These are phyloP conservation scores for Hirschfeldia incana DNA, from an alignment of 345 rosid genomes.

Conservation along the genomic window DNA sequence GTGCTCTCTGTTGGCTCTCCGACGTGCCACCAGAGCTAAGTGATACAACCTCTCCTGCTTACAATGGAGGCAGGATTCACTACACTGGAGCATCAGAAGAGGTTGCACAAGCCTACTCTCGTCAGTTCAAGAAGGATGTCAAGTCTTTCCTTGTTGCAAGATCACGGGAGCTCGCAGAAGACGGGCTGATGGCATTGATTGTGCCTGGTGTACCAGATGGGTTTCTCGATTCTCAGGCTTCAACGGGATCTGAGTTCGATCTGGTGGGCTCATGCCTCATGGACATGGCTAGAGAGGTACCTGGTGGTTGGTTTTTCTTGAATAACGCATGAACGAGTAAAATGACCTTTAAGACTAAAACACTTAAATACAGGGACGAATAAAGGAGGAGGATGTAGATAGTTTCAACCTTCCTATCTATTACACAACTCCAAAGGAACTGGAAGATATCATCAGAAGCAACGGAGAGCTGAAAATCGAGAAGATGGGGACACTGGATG, in stretches of 20 bases:
- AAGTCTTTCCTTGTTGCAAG: constrained; percentile 41
- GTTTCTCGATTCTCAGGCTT: constrained; percentile 16
- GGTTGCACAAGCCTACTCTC: constrained; percentile 41
- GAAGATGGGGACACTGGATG: constrained; percentile 26
- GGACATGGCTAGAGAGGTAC: constrained; percentile 49
- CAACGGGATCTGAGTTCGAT: constrained; percentile 22
- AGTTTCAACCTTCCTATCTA: constrained; percentile 39
- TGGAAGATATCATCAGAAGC: constrained; percentile 22
- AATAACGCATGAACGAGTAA: not conserved
- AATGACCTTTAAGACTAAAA: not conserved
- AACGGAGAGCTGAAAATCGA: constrained; percentile 19
- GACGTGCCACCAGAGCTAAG: constrained; percentile 36
- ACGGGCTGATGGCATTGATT: constrained; percentile 43
- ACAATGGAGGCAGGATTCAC: constrained; percentile 48
- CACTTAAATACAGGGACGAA: constrained; percentile 19
- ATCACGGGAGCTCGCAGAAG: constrained; percentile 41
- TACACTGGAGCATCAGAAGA: constrained; percentile 33
- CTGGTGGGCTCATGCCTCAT: constrained; percentile 39
- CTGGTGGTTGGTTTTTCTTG: not conserved
- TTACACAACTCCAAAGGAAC: constrained; percentile 35
- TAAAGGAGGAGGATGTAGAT: constrained; percentile 29
- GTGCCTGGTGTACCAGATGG: constrained; percentile 42
- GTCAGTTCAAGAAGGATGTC: constrained; percentile 43
- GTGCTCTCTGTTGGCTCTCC: constrained; percentile 45
- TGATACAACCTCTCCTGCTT: constrained; percentile 38